These are phyloP conservation scores for Penicillium egyptiacum DNA, from an alignment of 495 filamentous ascomycete species.

Conservation along the genomic window DNA sequence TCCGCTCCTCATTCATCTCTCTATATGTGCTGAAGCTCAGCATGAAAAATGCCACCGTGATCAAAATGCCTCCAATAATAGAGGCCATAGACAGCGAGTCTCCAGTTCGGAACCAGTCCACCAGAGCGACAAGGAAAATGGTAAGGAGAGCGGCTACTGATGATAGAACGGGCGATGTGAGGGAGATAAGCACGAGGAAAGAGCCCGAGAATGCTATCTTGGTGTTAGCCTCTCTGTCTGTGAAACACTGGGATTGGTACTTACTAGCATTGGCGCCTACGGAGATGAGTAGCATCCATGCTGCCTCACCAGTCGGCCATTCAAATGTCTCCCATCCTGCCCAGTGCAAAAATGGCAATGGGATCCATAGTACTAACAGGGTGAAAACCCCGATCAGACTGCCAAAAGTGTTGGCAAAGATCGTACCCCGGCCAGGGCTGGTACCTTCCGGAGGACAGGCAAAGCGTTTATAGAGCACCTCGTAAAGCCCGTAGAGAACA, in stretches of 20 bases:
- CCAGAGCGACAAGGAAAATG: conserved; percentile 92
- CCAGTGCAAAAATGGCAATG: conserved; percentile 78
- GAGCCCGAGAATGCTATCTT: conserved; percentile 75
- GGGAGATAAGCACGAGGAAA: conserved; percentile 86
- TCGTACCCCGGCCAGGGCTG: conserved; percentile 75
- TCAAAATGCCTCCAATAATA: conserved; percentile 78
- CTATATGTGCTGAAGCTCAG: conserved; percentile 88
- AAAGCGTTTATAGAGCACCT: conserved; percentile 89
- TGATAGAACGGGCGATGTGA: conserved; percentile 89
- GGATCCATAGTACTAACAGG: conserved; percentile 85
- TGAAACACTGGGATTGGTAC: conserved; percentile 24
- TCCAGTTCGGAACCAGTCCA: conserved; percentile 82
- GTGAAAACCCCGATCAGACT: conserved; percentile 84
- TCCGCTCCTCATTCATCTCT: conserved; percentile 84
- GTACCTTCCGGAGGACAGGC: conserved; percentile 92
- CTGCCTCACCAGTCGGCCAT: conserved; percentile 71
- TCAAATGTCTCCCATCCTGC: conserved; percentile 78
- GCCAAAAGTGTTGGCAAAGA: conserved; percentile 91
- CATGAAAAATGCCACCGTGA: conserved; percentile 80
- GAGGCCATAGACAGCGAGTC: conserved; percentile 70
- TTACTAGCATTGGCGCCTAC: conserved; percentile 79
- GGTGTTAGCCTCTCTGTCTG: conserved; percentile 13
- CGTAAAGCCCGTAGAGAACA: conserved; percentile 93
- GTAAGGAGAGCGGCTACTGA: conserved; percentile 91
- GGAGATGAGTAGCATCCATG: conserved; percentile 74